Evolutionary conservation across 1,139 yeast genomes (phyloP).

Genomic region (Entelexis paramagnoliae): DNA sequence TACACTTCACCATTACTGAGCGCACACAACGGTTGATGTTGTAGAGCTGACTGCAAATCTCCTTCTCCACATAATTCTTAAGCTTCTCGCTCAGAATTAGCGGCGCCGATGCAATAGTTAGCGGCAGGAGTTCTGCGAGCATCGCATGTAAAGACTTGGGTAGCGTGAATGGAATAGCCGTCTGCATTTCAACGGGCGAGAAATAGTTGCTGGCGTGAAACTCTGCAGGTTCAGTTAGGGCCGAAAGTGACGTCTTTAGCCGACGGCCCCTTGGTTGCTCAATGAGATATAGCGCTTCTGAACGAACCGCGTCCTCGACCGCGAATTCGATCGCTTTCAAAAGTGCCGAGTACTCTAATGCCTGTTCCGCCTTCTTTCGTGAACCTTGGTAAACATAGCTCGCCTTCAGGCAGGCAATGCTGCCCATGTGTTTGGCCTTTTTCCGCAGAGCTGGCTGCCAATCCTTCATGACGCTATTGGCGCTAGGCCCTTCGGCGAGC

Average conservation of each 20-base stretch:
- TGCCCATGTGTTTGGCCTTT: background rate
- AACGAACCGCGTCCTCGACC: background rate
- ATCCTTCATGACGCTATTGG: background rate
- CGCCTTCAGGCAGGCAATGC: background rate
- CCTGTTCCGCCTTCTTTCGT: slow-evolving; percentile 1
- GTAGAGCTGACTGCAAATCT: background rate
- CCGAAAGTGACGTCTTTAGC: background rate
- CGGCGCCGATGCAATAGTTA: slow-evolving; percentile 1
- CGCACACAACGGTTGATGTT: background rate
- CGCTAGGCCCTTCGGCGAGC: background rate
- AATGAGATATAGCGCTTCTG: background rate
- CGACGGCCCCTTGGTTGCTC: slow-evolving; percentile 7
- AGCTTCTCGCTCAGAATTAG: background rate
- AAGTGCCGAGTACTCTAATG: background rate
- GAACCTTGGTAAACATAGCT: background rate
- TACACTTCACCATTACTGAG: background rate
- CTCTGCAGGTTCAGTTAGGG: background rate
- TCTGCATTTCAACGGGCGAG: background rate
- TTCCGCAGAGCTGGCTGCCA: background rate
- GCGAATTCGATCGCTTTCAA: slow-evolving; percentile 1
- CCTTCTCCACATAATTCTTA: background rate
- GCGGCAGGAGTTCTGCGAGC: background rate
- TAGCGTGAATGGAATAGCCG: background rate
- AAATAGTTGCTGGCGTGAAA: background rate
- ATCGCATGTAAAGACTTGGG: background rate